Percentiles rank a stretch among this genome's conserved stretches.
Evolutionary conservation across 2,329 filamentous ascomycete species (phyloP).

Genomic region (Penicillium vulpinum): DNA sequence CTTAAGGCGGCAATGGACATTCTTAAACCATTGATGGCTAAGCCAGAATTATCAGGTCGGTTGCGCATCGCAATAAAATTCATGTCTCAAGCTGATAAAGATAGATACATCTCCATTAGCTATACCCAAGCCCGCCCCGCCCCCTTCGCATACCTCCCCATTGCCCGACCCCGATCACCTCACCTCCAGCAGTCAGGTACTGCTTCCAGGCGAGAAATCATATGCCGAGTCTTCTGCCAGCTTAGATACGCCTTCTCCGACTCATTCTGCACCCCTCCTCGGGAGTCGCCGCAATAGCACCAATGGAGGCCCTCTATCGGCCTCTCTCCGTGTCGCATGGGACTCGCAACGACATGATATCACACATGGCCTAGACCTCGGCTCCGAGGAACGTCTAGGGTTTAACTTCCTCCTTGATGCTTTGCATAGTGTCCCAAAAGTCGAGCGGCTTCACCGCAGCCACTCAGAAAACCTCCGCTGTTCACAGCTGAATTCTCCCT

Average conservation of each 20-base stretch:
- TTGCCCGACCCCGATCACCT: slow-evolving; percentile 28
- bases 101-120: slow-evolving; percentile 18
- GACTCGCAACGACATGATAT: slow-evolving; percentile 45
- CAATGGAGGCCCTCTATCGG: slow-evolving; percentile 19
- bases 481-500: slow-evolving; percentile 21
- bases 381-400: slow-evolving; percentile 63
- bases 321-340: slow-evolving; percentile 43
- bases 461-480: slow-evolving; percentile 27
- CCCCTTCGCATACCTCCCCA: slow-evolving; percentile 26
- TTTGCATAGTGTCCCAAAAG: slow-evolving; percentile 56
- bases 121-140: slow-evolving; percentile 18
- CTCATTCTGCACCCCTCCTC: slow-evolving; percentile 27
- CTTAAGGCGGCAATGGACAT: slow-evolving; percentile 64
- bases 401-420: slow-evolving; percentile 71
- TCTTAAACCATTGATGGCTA: slow-evolving; percentile 46
- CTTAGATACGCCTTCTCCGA: slow-evolving; percentile 33
- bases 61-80: background rate
- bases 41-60: slow-evolving; percentile 48
- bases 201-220: slow-evolving; percentile 23
- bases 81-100: slow-evolving; percentile 8
- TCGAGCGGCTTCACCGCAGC: slow-evolving; percentile 47
- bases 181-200: slow-evolving; percentile 21
- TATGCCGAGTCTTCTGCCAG: slow-evolving; percentile 33
- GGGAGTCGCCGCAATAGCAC: slow-evolving; percentile 29
- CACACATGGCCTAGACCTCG: slow-evolving; percentile 59